Percentiles rank a stretch among this genome's conserved stretches.
phyloP scores from a whole-genome alignment of 2,329 filamentous ascomycete species.

The Botryotinia narcissicola region DNA sequence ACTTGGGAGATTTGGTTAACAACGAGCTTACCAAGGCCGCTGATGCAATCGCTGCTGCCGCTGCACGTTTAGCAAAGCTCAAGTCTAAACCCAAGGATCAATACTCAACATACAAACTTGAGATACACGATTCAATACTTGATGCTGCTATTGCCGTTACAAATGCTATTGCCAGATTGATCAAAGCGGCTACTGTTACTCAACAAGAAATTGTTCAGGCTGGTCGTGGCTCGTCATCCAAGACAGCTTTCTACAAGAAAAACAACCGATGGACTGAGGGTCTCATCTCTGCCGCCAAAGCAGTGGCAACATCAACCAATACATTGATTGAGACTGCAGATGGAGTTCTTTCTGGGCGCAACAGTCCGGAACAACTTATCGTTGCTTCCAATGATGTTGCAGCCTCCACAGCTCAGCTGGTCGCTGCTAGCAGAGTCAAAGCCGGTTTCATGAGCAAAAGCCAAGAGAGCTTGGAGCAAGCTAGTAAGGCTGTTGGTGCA shows the following conservation, averaged over 20 bases:
- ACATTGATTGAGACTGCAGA: constrained; percentile 97
- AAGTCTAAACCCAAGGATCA: constrained; percentile 95
- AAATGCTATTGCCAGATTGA: constrained; percentile 87
- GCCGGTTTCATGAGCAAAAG: constrained; percentile 97
- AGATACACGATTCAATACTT: constrained; percentile 92
- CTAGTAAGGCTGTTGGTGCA: constrained; percentile 86
- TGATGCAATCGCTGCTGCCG: constrained; percentile 90
- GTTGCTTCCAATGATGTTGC: constrained; percentile 97
- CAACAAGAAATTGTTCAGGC: constrained; percentile 97
- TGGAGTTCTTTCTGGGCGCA: constrained; percentile 86
- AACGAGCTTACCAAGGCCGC: constrained; percentile 89
- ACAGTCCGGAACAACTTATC: constrained; percentile 94
- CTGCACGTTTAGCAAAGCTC: constrained; percentile 83
- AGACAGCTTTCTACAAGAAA: constrained; percentile 98
- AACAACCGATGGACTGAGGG: constrained; percentile 99
- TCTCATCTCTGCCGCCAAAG: constrained; percentile 94
- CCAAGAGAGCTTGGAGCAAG: constrained; percentile 85
- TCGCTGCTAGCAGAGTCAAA: constrained; percentile 93
- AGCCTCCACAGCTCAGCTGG: constrained; percentile 92
- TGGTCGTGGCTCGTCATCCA: constrained; percentile 80
- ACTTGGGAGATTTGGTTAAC: constrained; percentile 91
- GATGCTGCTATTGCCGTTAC: constrained; percentile 92
- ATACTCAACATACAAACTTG: constrained; percentile 93
- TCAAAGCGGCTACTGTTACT: constrained; percentile 88
- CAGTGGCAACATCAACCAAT: constrained; percentile 90